Percentiles rank a stretch among this genome's conserved stretches.
Evolutionary conservation across 805 yeast genomes (phyloP).

Genomic region (Starmerella davenportii): DNA sequence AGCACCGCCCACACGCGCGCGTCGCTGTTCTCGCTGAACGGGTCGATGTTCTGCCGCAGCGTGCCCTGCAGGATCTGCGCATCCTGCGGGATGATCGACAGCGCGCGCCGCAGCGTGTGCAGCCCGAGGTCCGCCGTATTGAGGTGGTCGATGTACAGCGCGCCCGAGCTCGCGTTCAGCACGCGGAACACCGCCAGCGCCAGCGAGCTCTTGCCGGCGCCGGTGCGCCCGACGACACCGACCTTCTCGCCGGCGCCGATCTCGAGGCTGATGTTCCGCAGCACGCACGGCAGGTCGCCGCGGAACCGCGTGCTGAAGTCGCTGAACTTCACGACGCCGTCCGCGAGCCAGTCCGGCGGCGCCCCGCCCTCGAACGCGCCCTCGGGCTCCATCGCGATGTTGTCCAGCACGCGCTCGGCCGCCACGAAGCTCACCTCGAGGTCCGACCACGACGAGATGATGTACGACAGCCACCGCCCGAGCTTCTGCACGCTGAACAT

Average conservation of each 20-base stretch:
- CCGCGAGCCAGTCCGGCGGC: slow-evolving; percentile 47
- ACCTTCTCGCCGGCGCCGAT: slow-evolving; percentile 59
- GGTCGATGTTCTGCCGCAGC: slow-evolving; percentile 48
- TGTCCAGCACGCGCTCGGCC: slow-evolving; percentile 40
- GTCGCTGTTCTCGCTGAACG: slow-evolving; percentile 36
- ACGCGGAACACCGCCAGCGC: slow-evolving; percentile 64
- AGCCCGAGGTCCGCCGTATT: slow-evolving; percentile 40
- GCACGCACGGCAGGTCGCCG: slow-evolving; percentile 64
- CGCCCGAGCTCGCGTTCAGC: slow-evolving; percentile 37
- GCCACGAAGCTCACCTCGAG: slow-evolving; percentile 81
- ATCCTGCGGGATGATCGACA: slow-evolving; percentile 61
- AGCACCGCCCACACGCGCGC: slow-evolving; percentile 41
- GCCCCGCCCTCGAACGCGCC: slow-evolving; percentile 37
- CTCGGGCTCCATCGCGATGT: slow-evolving; percentile 59
- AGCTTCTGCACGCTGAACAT: slow-evolving; percentile 70
- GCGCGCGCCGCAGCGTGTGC: slow-evolving; percentile 36
- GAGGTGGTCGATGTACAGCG: slow-evolving; percentile 39
- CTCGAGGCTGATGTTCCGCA: slow-evolving; percentile 56
- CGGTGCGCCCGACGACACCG: slow-evolving; percentile 91
- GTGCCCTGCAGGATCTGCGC: slow-evolving; percentile 56
- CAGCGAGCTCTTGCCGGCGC: slow-evolving; percentile 90
- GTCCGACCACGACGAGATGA: slow-evolving; percentile 82
- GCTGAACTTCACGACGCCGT: slow-evolving; percentile 49
- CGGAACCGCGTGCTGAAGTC: slow-evolving; percentile 69
- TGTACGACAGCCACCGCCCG: slow-evolving; percentile 71